phyloP scores from a whole-genome alignment of 2,329 filamentous ascomycete genomes.

The Metarhizium guizhouense region DNA sequence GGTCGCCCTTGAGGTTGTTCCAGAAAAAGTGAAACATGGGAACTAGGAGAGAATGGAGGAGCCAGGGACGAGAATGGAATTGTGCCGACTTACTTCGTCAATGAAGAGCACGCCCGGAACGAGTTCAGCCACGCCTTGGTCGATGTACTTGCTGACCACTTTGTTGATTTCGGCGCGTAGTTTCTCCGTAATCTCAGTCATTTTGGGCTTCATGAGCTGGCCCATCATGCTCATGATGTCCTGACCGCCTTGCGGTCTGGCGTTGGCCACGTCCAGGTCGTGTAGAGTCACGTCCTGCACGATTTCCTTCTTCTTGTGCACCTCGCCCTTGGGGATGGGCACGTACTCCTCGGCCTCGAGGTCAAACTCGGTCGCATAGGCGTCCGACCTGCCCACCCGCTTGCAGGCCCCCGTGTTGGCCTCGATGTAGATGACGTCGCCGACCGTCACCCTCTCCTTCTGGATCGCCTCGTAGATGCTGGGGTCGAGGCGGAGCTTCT shows the following conservation, averaged over 20 bases:
- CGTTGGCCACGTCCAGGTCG: conserved; percentile 92
- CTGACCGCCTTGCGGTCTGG: conserved; percentile 89
- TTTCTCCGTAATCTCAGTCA: conserved; percentile 99
- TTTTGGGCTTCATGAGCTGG: conserved; percentile 98
- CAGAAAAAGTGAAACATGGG: not conserved
- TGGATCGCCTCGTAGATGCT: conserved; percentile 99
- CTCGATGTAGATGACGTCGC: conserved; percentile 98
- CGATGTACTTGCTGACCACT: conserved; percentile 97
- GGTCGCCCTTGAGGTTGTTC: not conserved
- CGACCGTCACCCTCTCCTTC: conserved; percentile 91
- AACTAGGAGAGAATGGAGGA: not conserved
- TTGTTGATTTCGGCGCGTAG: conserved; percentile 95
- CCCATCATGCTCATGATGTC: conserved; percentile 99
- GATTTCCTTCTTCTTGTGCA: conserved; percentile 99
- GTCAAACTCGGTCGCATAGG: conserved; percentile 97
- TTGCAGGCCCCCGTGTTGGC: conserved; percentile 98
- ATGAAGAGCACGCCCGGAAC: conserved; percentile 94
- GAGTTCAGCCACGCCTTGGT: conserved; percentile 93
- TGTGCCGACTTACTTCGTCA: conserved; percentile 62
- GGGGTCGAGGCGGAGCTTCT: conserved; percentile 92
- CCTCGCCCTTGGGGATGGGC: conserved; percentile 95
- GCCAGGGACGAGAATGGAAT: conserved; percentile 1
- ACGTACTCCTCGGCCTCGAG: conserved; percentile 98
- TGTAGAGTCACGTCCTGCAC: conserved; percentile 97
- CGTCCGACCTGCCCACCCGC: conserved; percentile 89